Conservation (phyloP, 805 yeast genomes). For the Suhomyces faveliae region DNA sequence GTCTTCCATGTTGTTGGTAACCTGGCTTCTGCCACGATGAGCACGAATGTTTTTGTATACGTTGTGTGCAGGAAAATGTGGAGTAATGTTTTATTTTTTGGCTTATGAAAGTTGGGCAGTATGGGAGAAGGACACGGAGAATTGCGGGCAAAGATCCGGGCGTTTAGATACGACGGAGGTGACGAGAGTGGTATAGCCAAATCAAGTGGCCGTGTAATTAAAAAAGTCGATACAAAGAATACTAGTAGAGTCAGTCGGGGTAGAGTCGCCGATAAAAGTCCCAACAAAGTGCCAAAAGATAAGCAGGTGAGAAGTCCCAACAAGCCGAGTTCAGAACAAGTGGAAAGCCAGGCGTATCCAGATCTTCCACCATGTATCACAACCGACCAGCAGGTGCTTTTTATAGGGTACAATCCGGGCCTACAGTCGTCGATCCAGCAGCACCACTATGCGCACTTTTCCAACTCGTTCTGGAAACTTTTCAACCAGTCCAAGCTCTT, state of each 20-base stretch:
- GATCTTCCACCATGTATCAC: slow-evolving; percentile 35
- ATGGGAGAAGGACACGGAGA: not conserved
- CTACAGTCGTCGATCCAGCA: slow-evolving; percentile 56
- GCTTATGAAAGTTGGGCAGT: not conserved
- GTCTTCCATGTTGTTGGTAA: slow-evolving; percentile 1
- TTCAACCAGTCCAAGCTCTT: slow-evolving; percentile 53
- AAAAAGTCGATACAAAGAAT: not conserved
- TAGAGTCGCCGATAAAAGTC: not conserved
- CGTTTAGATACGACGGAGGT: not conserved
- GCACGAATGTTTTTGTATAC: not conserved
- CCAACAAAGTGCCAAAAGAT: too few relatives aligned
- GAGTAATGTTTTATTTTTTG: not conserved
- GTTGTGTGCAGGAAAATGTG: slow-evolving; percentile 2
- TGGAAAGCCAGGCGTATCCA: not conserved
- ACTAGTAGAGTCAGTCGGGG: too few relatives aligned
- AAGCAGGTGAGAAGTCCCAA: not conserved
- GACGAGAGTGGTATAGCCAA: not conserved
- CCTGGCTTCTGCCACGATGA: not conserved
- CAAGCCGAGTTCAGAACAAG: not conserved
- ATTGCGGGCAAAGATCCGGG: slow-evolving; percentile 1
- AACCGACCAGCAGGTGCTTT: slow-evolving; percentile 39
- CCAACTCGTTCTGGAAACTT: slow-evolving; percentile 68
- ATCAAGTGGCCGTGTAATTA: not conserved
- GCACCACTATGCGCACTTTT: slow-evolving; percentile 70
- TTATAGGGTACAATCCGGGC: slow-evolving; percentile 76